Evolutionary conservation across 1,284 basidiomycete genomes (phyloP), one percentile per base, ranked within the genome.

Genomic region (Pholiota adiposa): DNA sequence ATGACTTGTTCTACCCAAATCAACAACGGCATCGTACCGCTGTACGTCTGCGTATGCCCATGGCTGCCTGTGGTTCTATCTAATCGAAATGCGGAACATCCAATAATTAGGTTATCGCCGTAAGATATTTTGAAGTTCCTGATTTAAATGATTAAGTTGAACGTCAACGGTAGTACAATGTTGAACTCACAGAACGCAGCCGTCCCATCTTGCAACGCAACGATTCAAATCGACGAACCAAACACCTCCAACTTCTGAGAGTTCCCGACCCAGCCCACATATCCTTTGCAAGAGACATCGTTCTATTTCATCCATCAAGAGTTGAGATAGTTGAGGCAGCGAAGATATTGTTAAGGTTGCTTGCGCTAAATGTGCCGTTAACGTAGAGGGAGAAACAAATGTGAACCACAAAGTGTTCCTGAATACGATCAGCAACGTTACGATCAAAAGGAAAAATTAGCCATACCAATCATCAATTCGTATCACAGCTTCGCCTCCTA

Each of bases 141-240:
- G 66, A 25, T 46, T 18, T 5, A 27, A 36, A 3, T 36, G 12
- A 36, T 27, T 14, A 12, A 18, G 29, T 3, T 2, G 5, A 33
- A 6, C 14, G 8, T 18, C 2, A 34, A 34, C 8, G 33, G 21
- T 14, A 25, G n/a, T 21, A 25, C 9, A n/a, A 18, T 7, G 3
- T 41, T 58, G 49, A 4, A 81, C 90, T 72, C 68, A 92, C 90
- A 92, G 64, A 27, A 87, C 83, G 63, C 83, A 86, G 4, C 89
- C 88, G 63, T 92, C 90, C 90, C 90, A 92, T 65, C 88, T 80
- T 9, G 89, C 90, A n/a, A 93, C 82, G 56, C 86, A 87, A 58
- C 84, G 80, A 49, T 84, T 83, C 50, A 85, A 71, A 66, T 93
- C 90, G 12, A 92, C 84, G 65, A 93, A 90, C 90, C 90, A 93